Evolutionary conservation across 1,139 yeast species (phyloP), one percentile per base, ranked within the genome.

Genomic region (Pichia sp.): DNA sequence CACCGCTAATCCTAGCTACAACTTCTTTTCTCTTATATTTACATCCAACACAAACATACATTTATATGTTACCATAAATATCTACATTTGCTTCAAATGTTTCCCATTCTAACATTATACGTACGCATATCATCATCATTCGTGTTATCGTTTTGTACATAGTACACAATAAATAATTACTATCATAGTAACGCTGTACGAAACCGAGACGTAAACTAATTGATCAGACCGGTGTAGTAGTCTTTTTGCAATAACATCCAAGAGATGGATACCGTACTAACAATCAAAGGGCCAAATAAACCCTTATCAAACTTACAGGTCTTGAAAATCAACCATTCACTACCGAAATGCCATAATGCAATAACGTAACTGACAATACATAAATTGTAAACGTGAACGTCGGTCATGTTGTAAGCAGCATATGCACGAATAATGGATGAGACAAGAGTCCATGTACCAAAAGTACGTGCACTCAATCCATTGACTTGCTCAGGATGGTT

Each of bases 361-460:
- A 91, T 75, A 27, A 74, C 60, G 56, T 82, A 91, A n/a, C 94
- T 78, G 60, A 83, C 80, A 53, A 85, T 72, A 22, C 93, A 81
- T 49, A 91, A 67, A 50, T 84, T 78, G 59, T 76, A 91, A 36
- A 87, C 74, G 42, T 77, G 81, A 20, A 77, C 75, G 50, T 79
- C 75, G 40, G 64, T 63, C 44, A 84, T 64, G 56, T 83, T 67
- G 60, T 80, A 81, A 6, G 98, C 94, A 32, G 95, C 96, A 56
- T 84, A 87, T 47, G 80, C 69, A 56, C 98, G 75, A 34, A 91
- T 77, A 29, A 91, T 67, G 2, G 95, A 75, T 1, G 96, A 80
- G 48, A 88, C 71, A 35, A 88, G 66, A 0, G 98, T 91, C 98
- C 98, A 91, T 1, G 98, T 91, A 22, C 98, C 98, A 59, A 91